These are phyloP conservation scores for Plectranthus barbatus DNA, from an alignment of 257 asterid genomes.

Conservation along the genomic window DNA sequence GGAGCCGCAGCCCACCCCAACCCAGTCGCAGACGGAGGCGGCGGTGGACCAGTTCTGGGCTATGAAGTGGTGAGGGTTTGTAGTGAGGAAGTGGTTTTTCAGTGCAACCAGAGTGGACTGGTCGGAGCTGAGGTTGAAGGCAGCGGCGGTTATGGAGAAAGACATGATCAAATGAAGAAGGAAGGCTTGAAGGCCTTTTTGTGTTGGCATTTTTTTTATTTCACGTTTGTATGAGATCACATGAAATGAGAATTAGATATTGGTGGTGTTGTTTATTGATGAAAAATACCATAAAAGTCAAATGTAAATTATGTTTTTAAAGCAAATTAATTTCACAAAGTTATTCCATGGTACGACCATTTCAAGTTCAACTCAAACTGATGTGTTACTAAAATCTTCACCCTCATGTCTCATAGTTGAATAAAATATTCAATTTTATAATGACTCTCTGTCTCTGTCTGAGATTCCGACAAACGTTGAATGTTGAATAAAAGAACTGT, in stretches of 20 bases:
- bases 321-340: too few relatives aligned
- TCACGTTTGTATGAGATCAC: neutral
- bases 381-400: too few relatives aligned
- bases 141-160: neutral
- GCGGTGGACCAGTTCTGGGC: conserved; percentile 9
- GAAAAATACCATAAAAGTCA: too few relatives aligned
- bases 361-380: too few relatives aligned
- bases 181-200: neutral
- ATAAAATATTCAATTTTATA: too few relatives aligned
- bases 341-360: too few relatives aligned
- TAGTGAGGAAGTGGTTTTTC: neutral
- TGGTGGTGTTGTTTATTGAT: too few relatives aligned
- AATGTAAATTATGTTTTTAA: too few relatives aligned
- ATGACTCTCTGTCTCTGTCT: too few relatives aligned
- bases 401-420: too few relatives aligned
- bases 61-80: neutral
- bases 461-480: too few relatives aligned
- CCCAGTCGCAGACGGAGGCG: conserved; percentile 14
- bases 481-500: too few relatives aligned
- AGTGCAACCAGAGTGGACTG: conserved; percentile 2
- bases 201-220: neutral
- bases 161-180: neutral
- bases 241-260: neutral
- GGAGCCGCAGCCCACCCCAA: conserved; percentile 5
- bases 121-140: neutral